These are phyloP conservation scores for Leishmania gerbilli DNA, from an alignment of 208 protist species.

Conservation along the genomic window DNA sequence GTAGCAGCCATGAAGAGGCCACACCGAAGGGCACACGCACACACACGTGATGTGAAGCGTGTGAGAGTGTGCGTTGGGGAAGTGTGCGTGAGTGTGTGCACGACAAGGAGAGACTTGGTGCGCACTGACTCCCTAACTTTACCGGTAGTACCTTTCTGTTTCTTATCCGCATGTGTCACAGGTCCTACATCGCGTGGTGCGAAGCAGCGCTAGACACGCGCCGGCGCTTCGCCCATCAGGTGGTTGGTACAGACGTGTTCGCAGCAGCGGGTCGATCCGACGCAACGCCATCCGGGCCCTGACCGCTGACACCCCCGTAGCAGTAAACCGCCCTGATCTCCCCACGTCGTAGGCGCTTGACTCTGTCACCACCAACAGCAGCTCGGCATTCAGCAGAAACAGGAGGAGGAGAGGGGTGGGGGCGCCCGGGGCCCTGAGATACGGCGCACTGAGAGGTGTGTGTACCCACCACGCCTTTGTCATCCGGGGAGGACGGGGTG, in stretches of 20 bases:
- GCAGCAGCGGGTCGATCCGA: background rate
- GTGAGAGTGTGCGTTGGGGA: background rate
- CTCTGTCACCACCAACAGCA: background rate
- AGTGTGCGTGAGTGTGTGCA: too few relatives aligned
- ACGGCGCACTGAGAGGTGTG: background rate
- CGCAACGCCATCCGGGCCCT: background rate
- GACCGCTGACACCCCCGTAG: background rate
- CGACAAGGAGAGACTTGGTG: background rate
- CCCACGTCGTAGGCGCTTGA: background rate
- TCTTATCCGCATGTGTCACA: background rate
- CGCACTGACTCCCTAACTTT: background rate
- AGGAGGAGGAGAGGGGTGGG: background rate
- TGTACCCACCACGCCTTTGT: background rate
- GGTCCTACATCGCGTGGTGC: background rate
- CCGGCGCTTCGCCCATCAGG: background rate
- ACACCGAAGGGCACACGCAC: background rate
- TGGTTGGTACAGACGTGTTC: background rate
- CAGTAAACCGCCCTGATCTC: background rate
- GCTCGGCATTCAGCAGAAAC: background rate
- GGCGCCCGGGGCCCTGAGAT: background rate
- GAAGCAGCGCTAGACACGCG: background rate
- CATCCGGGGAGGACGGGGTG: background rate
- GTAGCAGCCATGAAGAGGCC: background rate
- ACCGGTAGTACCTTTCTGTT: background rate
- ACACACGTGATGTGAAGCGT: background rate